Conservation (phyloP, 352 stramenopile species). For the Pythium insidiosum region DNA sequence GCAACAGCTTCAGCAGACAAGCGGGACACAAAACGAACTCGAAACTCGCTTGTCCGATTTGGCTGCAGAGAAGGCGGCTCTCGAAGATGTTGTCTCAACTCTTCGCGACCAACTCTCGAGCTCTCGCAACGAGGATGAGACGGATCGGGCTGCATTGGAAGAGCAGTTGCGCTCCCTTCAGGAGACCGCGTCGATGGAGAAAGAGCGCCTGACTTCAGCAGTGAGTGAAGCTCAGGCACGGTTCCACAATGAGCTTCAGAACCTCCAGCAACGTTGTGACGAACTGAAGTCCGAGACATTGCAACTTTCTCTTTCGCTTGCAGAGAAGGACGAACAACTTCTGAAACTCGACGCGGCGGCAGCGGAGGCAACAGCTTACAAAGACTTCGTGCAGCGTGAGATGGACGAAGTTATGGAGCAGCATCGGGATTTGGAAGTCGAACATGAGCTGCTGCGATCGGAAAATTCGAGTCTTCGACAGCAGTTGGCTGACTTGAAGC, state of each 20-base stretch:
- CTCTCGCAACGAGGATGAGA: too few relatives aligned
- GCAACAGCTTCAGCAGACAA: conserved; percentile 23
- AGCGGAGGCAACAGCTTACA: conserved; percentile 12
- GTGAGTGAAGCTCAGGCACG: too few relatives aligned
- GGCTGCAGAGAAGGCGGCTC: conserved; percentile 24
- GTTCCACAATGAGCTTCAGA: neutral
- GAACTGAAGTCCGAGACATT: too few relatives aligned
- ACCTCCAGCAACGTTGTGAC: too few relatives aligned
- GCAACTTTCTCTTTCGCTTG: too few relatives aligned
- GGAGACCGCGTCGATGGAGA: too few relatives aligned
- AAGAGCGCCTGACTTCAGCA: too few relatives aligned
- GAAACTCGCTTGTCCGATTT: conserved; percentile 19
- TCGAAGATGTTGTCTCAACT: too few relatives aligned
- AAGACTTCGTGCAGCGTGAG: conserved; percentile 15
- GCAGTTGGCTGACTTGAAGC: conserved; percentile 24
- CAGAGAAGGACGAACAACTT: conserved; percentile 22
- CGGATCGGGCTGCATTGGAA: too few relatives aligned
- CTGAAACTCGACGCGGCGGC: conserved; percentile 22
- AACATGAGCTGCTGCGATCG: conserved; percentile 5
- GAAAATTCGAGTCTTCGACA: conserved; percentile 13
- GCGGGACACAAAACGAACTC: conserved; percentile 13
- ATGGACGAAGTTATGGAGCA: conserved; percentile 13
- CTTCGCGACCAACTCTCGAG: too few relatives aligned
- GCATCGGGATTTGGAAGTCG: neutral
- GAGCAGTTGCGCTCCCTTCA: too few relatives aligned